A percentile compares a stretch with the other conserved stretches of the same genome.
Conservation (phyloP, 2,329 filamentous ascomycete genomes). For the Exophiala sp. region DNA sequence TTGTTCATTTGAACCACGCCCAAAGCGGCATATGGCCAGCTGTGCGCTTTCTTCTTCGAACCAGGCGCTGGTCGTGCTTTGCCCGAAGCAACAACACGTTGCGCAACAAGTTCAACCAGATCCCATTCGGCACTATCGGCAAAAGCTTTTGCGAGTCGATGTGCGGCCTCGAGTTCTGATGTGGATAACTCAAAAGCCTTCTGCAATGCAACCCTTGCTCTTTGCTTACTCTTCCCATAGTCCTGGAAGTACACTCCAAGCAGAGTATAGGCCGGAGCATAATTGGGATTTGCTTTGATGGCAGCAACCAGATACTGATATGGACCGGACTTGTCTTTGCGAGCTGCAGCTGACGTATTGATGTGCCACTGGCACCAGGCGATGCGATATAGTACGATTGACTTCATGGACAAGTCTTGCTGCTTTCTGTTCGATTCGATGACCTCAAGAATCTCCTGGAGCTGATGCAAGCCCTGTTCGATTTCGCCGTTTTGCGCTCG, state of each 20-base stretch:
- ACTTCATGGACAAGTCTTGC: slow-evolving; percentile 67
- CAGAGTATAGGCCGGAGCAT: slow-evolving; percentile 85
- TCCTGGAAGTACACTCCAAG: slow-evolving; percentile 89
- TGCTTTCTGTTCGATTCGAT: slow-evolving; percentile 58
- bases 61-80: slow-evolving; percentile 86
- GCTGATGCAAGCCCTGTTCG: slow-evolving; percentile 61
- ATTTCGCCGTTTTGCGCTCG: slow-evolving; percentile 79
- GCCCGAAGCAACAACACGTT: slow-evolving; percentile 90
- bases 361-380: slow-evolving; percentile 84
- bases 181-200: slow-evolving; percentile 92
- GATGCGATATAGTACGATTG: slow-evolving; percentile 81
- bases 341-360: slow-evolving; percentile 67
- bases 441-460: slow-evolving; percentile 66
- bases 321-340: slow-evolving; percentile 76
- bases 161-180: slow-evolving; percentile 79
- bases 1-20: slow-evolving; percentile 94
- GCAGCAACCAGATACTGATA: slow-evolving; percentile 81
- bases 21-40: slow-evolving; percentile 92
- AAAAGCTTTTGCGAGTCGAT: slow-evolving; percentile 79
- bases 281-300: slow-evolving; percentile 80
- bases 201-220: slow-evolving; percentile 89
- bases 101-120: slow-evolving; percentile 85
- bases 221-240: slow-evolving; percentile 79
- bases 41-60: slow-evolving; percentile 86
- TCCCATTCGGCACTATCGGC: slow-evolving; percentile 94